These are phyloP conservation scores for Tetradesmus obliquus DNA, from an alignment of 139 green algal species.

Conservation along the genomic window DNA sequence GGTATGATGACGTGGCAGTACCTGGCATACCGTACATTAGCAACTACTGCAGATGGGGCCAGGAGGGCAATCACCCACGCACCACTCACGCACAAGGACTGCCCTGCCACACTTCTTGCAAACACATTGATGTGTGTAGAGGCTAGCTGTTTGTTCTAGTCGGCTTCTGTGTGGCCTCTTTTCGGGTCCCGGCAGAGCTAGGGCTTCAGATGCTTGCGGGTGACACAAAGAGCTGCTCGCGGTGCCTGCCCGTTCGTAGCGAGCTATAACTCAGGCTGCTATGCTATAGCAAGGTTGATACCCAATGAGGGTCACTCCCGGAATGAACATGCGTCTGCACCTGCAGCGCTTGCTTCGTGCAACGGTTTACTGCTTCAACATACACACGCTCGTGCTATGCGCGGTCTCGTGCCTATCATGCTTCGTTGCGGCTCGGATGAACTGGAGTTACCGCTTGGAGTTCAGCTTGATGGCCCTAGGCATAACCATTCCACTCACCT, in stretches of 20 bases:
- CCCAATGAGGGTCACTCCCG: not conserved
- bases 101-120: no score
- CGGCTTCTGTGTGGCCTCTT: no score
- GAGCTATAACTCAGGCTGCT: not conserved
- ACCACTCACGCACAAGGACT: no score
- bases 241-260: not conserved
- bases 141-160: no score
- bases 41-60: no score
- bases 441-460: slow-evolving; percentile 16
- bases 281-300: not conserved
- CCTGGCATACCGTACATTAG: no score
- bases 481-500: slow-evolving; percentile 29
- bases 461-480: slow-evolving; percentile 21
- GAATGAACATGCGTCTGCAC: not conserved
- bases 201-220: not conserved
- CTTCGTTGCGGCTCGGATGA: not conserved
- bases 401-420: not conserved
- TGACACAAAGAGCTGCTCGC: not conserved
- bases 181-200: not conserved
- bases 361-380: slow-evolving; percentile 39
- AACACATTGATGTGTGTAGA: no score
- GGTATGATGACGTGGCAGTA: no score
- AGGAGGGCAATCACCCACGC: no score
- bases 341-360: not conserved
- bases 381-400: slow-evolving; percentile 56